Evolutionary conservation across 176 grass and related monocot genomes (phyloP).

Genomic region (Neostapfia colusana): DNA sequence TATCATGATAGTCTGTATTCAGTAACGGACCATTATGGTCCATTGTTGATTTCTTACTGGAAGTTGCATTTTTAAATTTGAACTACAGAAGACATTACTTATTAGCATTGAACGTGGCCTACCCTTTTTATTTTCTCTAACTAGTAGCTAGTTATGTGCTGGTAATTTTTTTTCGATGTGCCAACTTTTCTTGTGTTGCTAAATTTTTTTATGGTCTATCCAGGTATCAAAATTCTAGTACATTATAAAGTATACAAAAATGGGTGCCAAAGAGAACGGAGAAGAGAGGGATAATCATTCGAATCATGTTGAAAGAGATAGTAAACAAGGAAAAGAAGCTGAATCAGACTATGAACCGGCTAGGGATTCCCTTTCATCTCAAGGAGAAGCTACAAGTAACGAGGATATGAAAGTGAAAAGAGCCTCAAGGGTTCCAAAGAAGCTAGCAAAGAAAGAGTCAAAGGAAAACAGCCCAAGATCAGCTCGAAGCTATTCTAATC

Average conservation of each 20-base stretch:
- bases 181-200: constrained; percentile 17
- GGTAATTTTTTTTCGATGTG: not conserved
- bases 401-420: constrained; percentile 69
- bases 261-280: constrained; percentile 79
- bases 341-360: constrained; percentile 72
- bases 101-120: constrained; percentile 8
- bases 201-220: not conserved
- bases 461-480: constrained; percentile 47
- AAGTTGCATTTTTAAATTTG: not conserved
- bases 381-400: constrained; percentile 59
- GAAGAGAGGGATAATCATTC: constrained; percentile 58
- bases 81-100: not conserved
- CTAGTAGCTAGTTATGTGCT: not conserved
- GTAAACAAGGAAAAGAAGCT: constrained; percentile 69
- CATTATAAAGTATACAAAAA: constrained; percentile 33
- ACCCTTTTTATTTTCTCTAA: not conserved
- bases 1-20: no score
- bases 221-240: constrained; percentile 31
- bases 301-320: constrained; percentile 51
- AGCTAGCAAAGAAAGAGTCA: constrained; percentile 63
- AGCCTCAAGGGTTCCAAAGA: constrained; percentile 90
- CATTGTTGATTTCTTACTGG: not conserved
- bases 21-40: not conserved
- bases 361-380: constrained; percentile 76
- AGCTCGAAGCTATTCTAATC: constrained; percentile 47